Evolutionary conservation across 768 basidiomycete species (phyloP).

Genomic region (Boletus rubroflammeus): DNA sequence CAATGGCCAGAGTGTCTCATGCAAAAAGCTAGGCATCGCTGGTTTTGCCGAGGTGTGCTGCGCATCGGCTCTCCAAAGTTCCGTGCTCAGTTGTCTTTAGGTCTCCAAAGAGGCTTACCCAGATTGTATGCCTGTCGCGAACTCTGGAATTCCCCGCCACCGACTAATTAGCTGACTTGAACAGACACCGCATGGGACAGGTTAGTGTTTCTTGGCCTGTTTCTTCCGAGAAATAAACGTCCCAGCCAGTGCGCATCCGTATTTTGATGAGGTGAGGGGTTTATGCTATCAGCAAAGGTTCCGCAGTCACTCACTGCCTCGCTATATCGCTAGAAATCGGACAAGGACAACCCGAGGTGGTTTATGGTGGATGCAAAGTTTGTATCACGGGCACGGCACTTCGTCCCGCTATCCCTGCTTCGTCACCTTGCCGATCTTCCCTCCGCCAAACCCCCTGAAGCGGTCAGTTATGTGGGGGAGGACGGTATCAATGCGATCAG

Average conservation of each 20-base stretch:
- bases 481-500: constrained; percentile 61
- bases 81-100: constrained; percentile 32
- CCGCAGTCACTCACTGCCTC: neutral
- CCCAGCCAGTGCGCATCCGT: constrained; percentile 61
- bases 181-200: constrained; percentile 88
- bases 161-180: constrained; percentile 6
- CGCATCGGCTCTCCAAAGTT: neutral
- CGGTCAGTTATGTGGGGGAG: constrained; percentile 64
- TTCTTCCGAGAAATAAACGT: constrained; percentile 6
- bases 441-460: constrained; percentile 40
- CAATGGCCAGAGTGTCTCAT: constrained; percentile 5
- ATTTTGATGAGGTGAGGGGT: constrained; percentile 62
- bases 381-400: constrained; percentile 57
- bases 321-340: constrained; percentile 58
- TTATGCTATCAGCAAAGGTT: neutral
- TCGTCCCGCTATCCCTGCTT: constrained; percentile 75
- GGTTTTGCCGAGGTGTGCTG: constrained; percentile 72
- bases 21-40: constrained; percentile 54
- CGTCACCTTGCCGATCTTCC: constrained; percentile 52
- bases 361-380: constrained; percentile 88
- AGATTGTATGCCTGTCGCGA: constrained; percentile 57
- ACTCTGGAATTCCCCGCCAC: constrained; percentile 1
- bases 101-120: constrained; percentile 85
- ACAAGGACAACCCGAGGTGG: constrained; percentile 77
- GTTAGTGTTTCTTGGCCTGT: constrained; percentile 39